Evolutionary conservation across 352 stramenopile species (phyloP).

Genomic region (Thraustotheca clavata): DNA sequence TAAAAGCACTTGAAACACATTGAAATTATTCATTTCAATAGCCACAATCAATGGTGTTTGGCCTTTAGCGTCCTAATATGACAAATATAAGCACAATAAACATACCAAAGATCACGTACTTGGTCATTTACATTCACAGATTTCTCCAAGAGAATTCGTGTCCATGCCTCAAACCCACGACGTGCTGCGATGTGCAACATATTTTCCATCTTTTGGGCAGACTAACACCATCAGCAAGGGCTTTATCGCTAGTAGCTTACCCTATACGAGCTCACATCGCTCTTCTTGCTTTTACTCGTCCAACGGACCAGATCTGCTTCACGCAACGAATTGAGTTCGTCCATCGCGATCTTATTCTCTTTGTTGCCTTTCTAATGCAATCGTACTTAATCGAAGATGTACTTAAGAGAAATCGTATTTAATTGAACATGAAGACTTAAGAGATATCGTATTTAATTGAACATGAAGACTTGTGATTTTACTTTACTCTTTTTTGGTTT

Average conservation of each 20-base stretch:
- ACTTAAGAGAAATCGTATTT: no score
- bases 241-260: not conserved
- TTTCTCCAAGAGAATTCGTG: not conserved
- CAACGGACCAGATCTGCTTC: not conserved
- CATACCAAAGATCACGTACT: not conserved
- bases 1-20: constrained; percentile 5
- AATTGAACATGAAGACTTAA: no score
- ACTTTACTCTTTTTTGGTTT: no score
- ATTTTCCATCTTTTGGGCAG: not conserved
- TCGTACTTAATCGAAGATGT: no score
- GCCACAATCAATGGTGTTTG: constrained; percentile 13
- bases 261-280: not conserved
- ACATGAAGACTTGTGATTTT: no score
- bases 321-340: not conserved
- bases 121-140: not conserved
- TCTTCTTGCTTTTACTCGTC: not conserved
- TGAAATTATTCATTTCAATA: not conserved
- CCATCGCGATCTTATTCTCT: not conserved
- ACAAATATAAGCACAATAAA: not conserved
- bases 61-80: constrained; percentile 4
- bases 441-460: no score
- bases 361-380: no score
- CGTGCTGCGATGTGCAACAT: constrained; percentile 1
- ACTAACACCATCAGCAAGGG: not conserved
- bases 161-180: not conserved